phyloP scores from a whole-genome alignment of 768 basidiomycete species.

The Suillus clintonianus region DNA sequence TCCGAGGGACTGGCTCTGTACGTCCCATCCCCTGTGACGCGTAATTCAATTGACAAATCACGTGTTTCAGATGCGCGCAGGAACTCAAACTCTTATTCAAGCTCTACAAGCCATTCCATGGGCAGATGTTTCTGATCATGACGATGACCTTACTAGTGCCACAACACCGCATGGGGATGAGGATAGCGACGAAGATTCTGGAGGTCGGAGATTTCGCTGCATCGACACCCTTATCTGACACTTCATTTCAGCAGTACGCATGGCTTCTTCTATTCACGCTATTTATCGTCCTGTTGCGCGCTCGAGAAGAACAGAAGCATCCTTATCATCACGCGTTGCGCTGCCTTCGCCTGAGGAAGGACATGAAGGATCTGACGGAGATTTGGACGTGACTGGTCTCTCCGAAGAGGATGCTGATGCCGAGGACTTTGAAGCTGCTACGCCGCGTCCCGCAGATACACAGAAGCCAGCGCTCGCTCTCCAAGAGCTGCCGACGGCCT shows the following conservation, averaged over 20 bases:
- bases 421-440: conserved; percentile 59
- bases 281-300: conserved; percentile 82
- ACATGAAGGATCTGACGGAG: conserved; percentile 35
- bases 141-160: conserved; percentile 56
- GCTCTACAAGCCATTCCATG: conserved; percentile 85
- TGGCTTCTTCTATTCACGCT: conserved; percentile 87
- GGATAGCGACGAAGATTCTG: conserved; percentile 65
- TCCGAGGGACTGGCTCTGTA: conserved; percentile 74
- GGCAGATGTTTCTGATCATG: conserved; percentile 68
- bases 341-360: conserved; percentile 18
- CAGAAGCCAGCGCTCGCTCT: conserved; percentile 9
- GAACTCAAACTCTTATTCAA: conserved; percentile 88
- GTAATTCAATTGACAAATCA: conserved; percentile 10
- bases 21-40: conserved; percentile 25
- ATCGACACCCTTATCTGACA: conserved; percentile 1
- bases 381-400: conserved; percentile 32
- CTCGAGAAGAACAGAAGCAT: conserved; percentile 46
- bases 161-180: conserved; percentile 43
- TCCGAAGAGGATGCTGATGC: conserved; percentile 57
- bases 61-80: conserved; percentile 70
- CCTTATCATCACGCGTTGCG: conserved; percentile 16
- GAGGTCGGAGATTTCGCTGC: conserved; percentile 34
- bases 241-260: conserved; percentile 33
- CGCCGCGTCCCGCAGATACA: conserved; percentile 40
- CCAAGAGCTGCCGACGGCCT: conserved; percentile 4